A percentile compares a stretch with the other conserved stretches of the same genome.
Evolutionary conservation across 1,284 basidiomycete genomes (phyloP).

Genomic region (Sanghuangporus baumii): DNA sequence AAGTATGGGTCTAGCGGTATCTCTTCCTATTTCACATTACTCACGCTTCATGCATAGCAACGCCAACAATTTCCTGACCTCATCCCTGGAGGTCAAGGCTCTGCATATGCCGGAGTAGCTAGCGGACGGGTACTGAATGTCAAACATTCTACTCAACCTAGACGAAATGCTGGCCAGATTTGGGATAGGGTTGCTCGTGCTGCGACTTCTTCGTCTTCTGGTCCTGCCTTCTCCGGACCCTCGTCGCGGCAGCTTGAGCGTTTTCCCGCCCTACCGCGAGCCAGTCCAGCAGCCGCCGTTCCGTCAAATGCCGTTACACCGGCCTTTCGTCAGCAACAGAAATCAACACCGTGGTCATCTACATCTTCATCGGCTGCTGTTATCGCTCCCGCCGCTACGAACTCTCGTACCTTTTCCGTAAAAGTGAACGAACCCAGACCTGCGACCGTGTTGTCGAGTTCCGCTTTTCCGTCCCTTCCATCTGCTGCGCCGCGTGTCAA

Average conservation of each 20-base stretch:
- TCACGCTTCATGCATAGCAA: conserved; percentile 46
- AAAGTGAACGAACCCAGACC: neutral
- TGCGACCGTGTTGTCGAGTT: conserved; percentile 35
- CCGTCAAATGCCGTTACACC: conserved; percentile 25
- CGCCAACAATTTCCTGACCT: conserved; percentile 81
- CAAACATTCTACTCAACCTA: conserved; percentile 64
- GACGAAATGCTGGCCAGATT: conserved; percentile 54
- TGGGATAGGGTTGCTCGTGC: conserved; percentile 88
- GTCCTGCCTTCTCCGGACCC: conserved; percentile 31
- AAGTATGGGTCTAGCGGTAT: conserved; percentile 45
- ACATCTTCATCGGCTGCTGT: conserved; percentile 17
- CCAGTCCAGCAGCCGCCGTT: conserved; percentile 26
- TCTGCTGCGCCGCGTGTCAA: conserved; percentile 36
- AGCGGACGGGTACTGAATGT: conserved; percentile 79
- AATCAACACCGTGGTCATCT: conserved; percentile 55
- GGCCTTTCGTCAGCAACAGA: conserved; percentile 39
- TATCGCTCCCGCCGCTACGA: conserved; percentile 32
- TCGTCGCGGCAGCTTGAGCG: conserved; percentile 29
- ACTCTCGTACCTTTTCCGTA: conserved; percentile 19
- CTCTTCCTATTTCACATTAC: neutral
- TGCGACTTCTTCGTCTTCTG: conserved; percentile 49
- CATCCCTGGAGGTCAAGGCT: conserved; percentile 50
- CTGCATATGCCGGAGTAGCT: conserved; percentile 72
- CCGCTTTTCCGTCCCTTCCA: conserved; percentile 72
- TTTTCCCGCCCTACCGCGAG: conserved; percentile 42